These are phyloP conservation scores for Strobilomyces dryophilus DNA, from an alignment of 768 basidiomycete genomes.

Conservation along the genomic window DNA sequence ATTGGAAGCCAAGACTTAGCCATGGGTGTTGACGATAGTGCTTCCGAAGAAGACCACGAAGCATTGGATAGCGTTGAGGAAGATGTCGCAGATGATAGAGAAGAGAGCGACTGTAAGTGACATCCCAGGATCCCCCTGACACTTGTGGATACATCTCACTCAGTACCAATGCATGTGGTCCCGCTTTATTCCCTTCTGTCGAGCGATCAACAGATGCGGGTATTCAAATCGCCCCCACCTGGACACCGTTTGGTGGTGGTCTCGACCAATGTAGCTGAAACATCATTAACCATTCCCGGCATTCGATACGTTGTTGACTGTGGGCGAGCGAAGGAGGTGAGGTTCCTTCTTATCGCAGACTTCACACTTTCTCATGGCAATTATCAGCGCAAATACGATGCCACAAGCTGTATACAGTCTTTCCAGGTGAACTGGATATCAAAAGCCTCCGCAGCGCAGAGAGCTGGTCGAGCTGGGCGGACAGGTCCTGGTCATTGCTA, in stretches of 20 bases:
- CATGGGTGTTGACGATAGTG: conserved; percentile 62
- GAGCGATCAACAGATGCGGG: conserved; percentile 92
- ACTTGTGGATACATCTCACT: neutral
- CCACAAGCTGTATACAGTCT: conserved; percentile 77
- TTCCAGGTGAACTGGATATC: conserved; percentile 94
- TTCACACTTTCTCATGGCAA: neutral
- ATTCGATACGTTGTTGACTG: conserved; percentile 98
- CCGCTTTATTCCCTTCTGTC: conserved; percentile 91
- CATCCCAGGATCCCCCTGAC: conserved; percentile 2
- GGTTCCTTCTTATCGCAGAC: conserved; percentile 1
- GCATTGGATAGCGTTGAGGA: conserved; percentile 75
- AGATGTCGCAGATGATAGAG: conserved; percentile 48
- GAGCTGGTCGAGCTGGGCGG: conserved; percentile 94
- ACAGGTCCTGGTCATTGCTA: conserved; percentile 99
- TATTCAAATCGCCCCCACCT: conserved; percentile 80
- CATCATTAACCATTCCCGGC: conserved; percentile 93
- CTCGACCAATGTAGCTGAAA: conserved; percentile 95
- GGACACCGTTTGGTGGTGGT: conserved; percentile 87
- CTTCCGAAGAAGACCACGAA: conserved; percentile 65
- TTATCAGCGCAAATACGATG: conserved; percentile 75
- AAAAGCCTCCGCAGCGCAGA: conserved; percentile 91
- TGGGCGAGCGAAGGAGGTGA: conserved; percentile 90
- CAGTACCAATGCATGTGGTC: conserved; percentile 91
- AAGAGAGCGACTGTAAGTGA: conserved; percentile 62
- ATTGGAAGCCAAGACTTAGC: conserved; percentile 46